A percentile compares a stretch with the other conserved stretches of the same genome.
These are phyloP conservation scores for Priceomyces fermenticarens DNA, from an alignment of 805 yeast genomes.

Conservation along the genomic window DNA sequence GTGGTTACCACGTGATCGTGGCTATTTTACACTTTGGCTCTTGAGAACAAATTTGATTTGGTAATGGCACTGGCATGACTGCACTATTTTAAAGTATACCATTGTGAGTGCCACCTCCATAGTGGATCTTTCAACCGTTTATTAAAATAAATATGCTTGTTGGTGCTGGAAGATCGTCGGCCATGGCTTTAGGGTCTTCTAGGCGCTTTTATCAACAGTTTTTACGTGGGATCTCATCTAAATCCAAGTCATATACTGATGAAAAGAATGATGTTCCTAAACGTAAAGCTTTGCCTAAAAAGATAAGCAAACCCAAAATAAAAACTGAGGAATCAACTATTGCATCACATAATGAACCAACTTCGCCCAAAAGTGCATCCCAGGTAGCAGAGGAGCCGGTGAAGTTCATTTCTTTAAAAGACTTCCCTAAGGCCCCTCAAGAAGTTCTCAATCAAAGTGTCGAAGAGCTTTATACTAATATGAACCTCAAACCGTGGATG, in stretches of 20 bases:
- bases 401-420: constrained; percentile 24
- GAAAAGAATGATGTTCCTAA: constrained; percentile 3
- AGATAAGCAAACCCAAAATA: constrained; percentile 2
- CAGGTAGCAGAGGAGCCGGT: background rate
- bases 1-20: no score
- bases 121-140: no score
- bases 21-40: no score
- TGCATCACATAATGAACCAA: constrained; percentile 1
- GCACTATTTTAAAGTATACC: no score
- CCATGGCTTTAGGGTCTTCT: no score
- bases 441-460: constrained; percentile 12
- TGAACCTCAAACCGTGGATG: constrained; percentile 9
- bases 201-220: background rate
- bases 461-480: constrained; percentile 16
- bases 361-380: background rate
- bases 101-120: no score
- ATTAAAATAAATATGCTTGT: no score
- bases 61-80: no score
- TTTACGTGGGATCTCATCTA: constrained; percentile 6
- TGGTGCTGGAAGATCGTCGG: no score
- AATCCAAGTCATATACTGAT: constrained; percentile 5
- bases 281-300: constrained; percentile 5
- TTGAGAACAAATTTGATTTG: no score
- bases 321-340: background rate
- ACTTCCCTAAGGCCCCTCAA: constrained; percentile 31